Conservation (phyloP, 2,329 filamentous ascomycete species). For the Trichophyton simii region DNA sequence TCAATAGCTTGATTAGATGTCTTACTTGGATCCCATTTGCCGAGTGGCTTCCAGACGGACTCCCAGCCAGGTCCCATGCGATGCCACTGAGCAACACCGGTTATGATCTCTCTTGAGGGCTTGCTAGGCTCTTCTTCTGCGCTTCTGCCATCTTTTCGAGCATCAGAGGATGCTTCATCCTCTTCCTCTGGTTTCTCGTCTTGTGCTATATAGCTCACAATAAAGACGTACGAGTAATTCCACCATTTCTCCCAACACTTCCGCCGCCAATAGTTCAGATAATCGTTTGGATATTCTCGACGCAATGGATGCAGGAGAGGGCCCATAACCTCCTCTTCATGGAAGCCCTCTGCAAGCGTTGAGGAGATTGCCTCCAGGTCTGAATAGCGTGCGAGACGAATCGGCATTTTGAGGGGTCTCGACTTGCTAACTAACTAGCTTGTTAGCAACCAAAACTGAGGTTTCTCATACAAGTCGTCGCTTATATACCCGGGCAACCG, state of each 20-base stretch:
- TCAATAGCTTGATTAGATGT: not conserved
- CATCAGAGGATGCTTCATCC: not conserved
- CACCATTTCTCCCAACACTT: constrained; percentile 5
- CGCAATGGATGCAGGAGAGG: constrained; percentile 4
- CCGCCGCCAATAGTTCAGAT: not conserved
- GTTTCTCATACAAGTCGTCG: too few relatives aligned
- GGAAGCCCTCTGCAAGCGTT: constrained; percentile 5
- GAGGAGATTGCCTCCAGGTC: constrained; percentile 4
- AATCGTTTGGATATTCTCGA: constrained; percentile 8
- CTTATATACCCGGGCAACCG: too few relatives aligned
- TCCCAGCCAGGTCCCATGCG: constrained; percentile 7
- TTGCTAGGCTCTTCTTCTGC: not conserved
- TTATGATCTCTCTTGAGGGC: constrained; percentile 3
- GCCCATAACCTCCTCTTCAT: constrained; percentile 5
- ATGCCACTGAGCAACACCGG: constrained; percentile 7
- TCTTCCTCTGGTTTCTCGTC: not conserved
- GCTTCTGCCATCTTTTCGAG: not conserved
- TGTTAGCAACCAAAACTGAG: too few relatives aligned
- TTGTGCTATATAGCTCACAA: constrained; percentile 9
- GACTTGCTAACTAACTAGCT: too few relatives aligned
- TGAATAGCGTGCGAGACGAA: constrained; percentile 6
- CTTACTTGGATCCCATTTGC: constrained; percentile 11
- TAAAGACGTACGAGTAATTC: constrained; percentile 6
- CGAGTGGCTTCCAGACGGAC: constrained; percentile 6
- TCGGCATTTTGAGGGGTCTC: constrained; percentile 1